These are phyloP conservation scores for Pseudonitzschia delicatissima DNA, from an alignment of 108 stramenopile species.

Conservation along the genomic window DNA sequence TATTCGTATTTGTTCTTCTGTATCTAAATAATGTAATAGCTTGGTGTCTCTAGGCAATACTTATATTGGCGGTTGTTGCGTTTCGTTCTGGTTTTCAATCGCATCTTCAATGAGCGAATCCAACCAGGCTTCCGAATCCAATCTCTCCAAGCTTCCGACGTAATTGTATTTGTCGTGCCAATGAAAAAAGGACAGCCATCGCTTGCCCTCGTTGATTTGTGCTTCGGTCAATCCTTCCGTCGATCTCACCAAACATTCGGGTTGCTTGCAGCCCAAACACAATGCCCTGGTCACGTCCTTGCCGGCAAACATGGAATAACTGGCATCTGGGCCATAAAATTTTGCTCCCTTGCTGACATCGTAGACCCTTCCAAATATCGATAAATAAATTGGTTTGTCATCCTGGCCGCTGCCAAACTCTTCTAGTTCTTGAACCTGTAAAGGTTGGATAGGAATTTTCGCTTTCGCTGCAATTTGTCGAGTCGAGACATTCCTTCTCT, in stretches of 20 bases:
- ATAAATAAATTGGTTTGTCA: constrained; percentile 53
- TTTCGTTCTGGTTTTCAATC: no score
- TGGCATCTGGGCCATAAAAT: constrained; percentile 61
- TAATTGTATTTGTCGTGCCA: constrained; percentile 77
- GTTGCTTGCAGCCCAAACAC: constrained; percentile 60
- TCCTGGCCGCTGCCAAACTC: constrained; percentile 61
- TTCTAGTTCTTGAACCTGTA: constrained; percentile 52
- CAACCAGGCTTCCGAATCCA: constrained; percentile 31
- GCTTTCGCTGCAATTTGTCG: not conserved
- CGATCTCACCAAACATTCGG: constrained; percentile 42
- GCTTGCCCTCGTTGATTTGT: constrained; percentile 59
- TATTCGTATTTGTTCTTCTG: no score
- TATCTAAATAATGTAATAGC: no score
- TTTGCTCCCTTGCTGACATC: constrained; percentile 63
- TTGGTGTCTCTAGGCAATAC: no score
- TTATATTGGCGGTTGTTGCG: no score
- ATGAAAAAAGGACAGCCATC: constrained; percentile 76
- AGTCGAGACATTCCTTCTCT: constrained; percentile 24
- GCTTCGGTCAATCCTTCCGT: constrained; percentile 52
- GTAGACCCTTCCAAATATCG: constrained; percentile 71
- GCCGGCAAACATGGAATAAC: constrained; percentile 73
- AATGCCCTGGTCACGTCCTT: constrained; percentile 69
- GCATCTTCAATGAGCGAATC: constrained; percentile 29
- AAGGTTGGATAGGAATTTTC: constrained; percentile 29
- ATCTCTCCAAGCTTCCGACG: constrained; percentile 46